Base-by-base conservation (phyloP, 2,329 filamentous ascomycete genomes). In the Achaetomium macrosporum region DNA sequence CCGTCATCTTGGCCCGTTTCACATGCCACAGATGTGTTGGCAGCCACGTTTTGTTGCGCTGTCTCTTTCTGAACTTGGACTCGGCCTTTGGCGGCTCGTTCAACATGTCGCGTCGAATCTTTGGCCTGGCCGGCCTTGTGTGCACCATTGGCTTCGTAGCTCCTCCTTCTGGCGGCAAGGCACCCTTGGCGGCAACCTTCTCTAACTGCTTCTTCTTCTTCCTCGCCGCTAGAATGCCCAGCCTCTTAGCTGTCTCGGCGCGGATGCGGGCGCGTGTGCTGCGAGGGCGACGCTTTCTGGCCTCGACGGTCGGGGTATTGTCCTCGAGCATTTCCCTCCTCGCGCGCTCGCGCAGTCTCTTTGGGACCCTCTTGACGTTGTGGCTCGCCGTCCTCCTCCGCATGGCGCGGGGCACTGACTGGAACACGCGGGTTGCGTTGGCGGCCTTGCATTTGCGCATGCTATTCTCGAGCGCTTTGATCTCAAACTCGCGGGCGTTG, bases 1-100 rank as follows among this genome's bases (percentile, higher is more conserved):
- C 78, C 0, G 90, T 90, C 88, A 99, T 95, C 55, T 81, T 87
- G 19, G 93, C 90, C 55, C 93, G 78, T 69, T 99, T 99, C 2
- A 92, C 85, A 70, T 96, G 91, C 80, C 88, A 99, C 59, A 95
- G 72, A 68, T 99, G 93, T 7, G 93, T 97, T 0, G 93, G 93
- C 15, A 99, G 75, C 90, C 92, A 96, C 2, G 88, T 90, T 74
- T 97, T 97, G 68, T 88, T 78, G 42, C 85, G 73, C 66, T 97
- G 92, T 31, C 93, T 84, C 70, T 90, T 93, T 60, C 85, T 83
- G 66, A 90, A 97, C 63, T 85, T 91, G 19, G 72, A 81, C 42
- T 77, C 78, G 2, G 82, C 66, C 46, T 64, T 67, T 0, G 71
- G 72, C 2, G 83, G 68, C 67, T 81, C 75, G 50, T 88, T 87